Evolutionary conservation across 352 stramenopile species (phyloP), one percentile per base, ranked within the genome.

Genomic region (Globisporangium emineosum): DNA sequence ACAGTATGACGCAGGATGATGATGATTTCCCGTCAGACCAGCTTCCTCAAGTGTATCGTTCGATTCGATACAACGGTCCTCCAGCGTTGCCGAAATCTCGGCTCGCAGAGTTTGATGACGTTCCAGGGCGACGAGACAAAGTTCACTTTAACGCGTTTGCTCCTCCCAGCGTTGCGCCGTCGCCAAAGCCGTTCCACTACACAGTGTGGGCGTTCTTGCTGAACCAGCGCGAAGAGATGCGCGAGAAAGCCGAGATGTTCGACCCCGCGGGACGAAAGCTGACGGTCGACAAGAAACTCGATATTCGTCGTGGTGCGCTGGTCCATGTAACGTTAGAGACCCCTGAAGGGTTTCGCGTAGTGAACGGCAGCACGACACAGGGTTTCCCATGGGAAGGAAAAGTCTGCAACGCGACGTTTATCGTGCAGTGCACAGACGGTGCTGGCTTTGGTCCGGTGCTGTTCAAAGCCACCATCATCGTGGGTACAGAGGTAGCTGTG

Each of bases 111-210:
- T 84, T 79, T 17, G 74, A 77, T 62, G 67, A 76, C 25, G 76
- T 83, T 0, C 61, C 76, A 52, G 78, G 76, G 3, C 60, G 62
- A 23, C 77, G 82, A 12, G 86, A 94, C 64, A 83, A 84, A 9
- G 86, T 94, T 3, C 85, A 91, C 57, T 94, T 94, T 37, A 87
- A 76, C 60, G 79, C 83, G 17, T 94, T 88, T 65, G 83, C 83
- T 1, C 83, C 86, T 12, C 77, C 81, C 1, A 78, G 71, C 30
- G 77, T 94, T 1, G 76, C 64, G 21, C 76, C 78, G n/a, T 83
- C 78, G 25, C 70, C 65, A n/a, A 85, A 83, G 43, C 73, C 79
- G 12, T 91, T 93, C 70, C 65, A 74, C 30, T 93, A 89, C 63
- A 76, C 81, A 0, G 72, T 93, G 3, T 93, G 83, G 82, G 82